Evolutionary conservation across 2,329 filamentous ascomycete genomes (phyloP).

Genomic region (Colletotrichum aenigma): DNA sequence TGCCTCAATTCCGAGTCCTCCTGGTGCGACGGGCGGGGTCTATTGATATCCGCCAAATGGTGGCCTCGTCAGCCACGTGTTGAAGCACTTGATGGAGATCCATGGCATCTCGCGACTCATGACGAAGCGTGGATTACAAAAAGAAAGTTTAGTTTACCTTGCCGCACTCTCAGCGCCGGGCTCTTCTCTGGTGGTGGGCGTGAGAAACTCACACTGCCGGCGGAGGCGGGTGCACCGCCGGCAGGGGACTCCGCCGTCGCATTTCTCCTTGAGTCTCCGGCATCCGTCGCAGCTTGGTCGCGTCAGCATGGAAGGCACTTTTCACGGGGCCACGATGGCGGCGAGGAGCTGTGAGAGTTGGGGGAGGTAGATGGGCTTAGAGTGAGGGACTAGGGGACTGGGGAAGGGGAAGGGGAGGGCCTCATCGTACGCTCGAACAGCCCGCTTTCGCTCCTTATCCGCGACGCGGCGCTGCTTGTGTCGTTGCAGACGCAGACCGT

Average conservation of each 20-base stretch:
- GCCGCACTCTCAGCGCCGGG: constrained; percentile 18
- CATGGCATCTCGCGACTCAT: neutral
- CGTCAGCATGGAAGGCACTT: constrained; percentile 11
- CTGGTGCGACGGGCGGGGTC: neutral
- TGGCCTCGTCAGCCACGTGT: constrained; percentile 13
- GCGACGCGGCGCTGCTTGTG: constrained; percentile 25
- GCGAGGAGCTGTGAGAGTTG: neutral
- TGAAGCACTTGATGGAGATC: neutral
- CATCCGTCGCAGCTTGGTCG: constrained; percentile 55
- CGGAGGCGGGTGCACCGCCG: constrained; percentile 55
- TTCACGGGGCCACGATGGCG: neutral
- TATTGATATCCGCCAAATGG: neutral
- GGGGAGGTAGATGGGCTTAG: neutral
- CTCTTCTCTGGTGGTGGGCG: constrained; percentile 33
- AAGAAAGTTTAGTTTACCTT: neutral
- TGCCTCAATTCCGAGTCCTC: constrained; percentile 22
- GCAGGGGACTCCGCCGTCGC: constrained; percentile 59
- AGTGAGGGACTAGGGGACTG: fast-evolving
- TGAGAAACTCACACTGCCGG: constrained; percentile 53
- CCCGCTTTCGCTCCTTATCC: constrained; percentile 30
- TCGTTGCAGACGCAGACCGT: constrained; percentile 22
- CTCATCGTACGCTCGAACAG: constrained; percentile 27
- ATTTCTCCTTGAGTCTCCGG: constrained; percentile 60
- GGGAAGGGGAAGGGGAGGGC: neutral
- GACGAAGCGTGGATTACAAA: neutral